phyloP scores from a whole-genome alignment of 257 asterid species.

The Gynochthodes officinalis region DNA sequence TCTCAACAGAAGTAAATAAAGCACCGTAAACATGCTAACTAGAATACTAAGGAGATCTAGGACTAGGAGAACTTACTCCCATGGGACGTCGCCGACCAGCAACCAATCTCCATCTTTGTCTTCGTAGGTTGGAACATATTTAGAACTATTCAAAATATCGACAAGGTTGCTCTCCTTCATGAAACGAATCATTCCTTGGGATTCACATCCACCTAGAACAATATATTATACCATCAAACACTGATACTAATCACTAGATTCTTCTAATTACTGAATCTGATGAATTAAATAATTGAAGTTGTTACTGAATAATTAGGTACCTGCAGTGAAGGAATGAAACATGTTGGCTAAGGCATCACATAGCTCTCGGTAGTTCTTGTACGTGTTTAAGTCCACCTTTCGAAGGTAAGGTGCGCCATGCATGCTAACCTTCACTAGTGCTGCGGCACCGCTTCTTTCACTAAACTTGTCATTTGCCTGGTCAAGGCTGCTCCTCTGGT shows the following conservation, averaged over 20 bases:
- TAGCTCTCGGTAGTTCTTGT: slow-evolving; percentile 57
- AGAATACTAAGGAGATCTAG: too few relatives aligned
- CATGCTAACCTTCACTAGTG: slow-evolving; percentile 78
- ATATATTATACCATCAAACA: too few relatives aligned
- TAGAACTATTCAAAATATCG: slow-evolving; percentile 63
- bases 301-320: too few relatives aligned
- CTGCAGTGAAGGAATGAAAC: slow-evolving; percentile 67
- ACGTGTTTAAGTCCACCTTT: slow-evolving; percentile 69
- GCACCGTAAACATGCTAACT: too few relatives aligned
- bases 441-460: too few relatives aligned
- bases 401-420: slow-evolving; percentile 93
- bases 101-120: slow-evolving; percentile 91
- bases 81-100: slow-evolving; percentile 82
- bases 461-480: slow-evolving; percentile 36
- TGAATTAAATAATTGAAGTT: too few relatives aligned
- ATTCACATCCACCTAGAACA: slow-evolving; percentile 50
- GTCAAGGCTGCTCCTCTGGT: slow-evolving; percentile 42
- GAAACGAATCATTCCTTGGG: slow-evolving; percentile 68
- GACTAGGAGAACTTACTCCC: slow-evolving; percentile 54
- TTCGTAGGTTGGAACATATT: slow-evolving; percentile 73
- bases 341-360: slow-evolving; percentile 66
- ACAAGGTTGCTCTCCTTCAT: slow-evolving; percentile 72
- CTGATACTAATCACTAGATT: too few relatives aligned
- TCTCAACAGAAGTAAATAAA: neutral
- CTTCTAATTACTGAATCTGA: too few relatives aligned